Evolutionary conservation across 2,329 filamentous ascomycete species (phyloP).

Genomic region (Colletotrichum echinochloae): DNA sequence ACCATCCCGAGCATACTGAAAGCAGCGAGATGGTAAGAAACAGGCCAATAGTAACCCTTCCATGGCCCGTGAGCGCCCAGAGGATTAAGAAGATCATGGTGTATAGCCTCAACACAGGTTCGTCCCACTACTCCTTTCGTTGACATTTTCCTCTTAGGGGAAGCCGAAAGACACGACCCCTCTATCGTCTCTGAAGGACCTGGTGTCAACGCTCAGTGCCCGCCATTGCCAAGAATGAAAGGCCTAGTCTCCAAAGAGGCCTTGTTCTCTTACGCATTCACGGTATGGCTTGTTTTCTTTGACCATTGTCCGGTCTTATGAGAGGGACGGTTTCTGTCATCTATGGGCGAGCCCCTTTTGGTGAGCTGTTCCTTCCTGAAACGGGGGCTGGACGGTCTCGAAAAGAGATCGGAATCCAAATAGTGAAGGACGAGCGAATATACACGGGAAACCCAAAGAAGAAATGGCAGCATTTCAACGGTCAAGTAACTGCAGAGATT

Average conservation of each 20-base stretch:
- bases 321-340: neutral
- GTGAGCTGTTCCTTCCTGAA: neutral
- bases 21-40: neutral
- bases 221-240: neutral
- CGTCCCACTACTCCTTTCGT: neutral
- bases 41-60: neutral
- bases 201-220: neutral
- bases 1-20: neutral
- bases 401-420: too few relatives aligned
- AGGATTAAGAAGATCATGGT: neutral
- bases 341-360: neutral
- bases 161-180: neutral
- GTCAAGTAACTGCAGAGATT: neutral
- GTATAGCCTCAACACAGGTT: too few relatives aligned
- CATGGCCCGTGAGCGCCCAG: neutral
- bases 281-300: neutral
- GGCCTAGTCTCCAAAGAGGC: too few relatives aligned
- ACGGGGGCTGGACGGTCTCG: neutral
- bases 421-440: neutral
- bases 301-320: neutral
- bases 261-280: neutral
- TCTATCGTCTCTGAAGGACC: neutral
- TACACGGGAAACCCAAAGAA: accelerated
- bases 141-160: neutral
- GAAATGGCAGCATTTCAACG: too few relatives aligned